Evolutionary conservation across 139 green algal species (phyloP).

Genomic region (Tetradesmus obliquus): DNA sequence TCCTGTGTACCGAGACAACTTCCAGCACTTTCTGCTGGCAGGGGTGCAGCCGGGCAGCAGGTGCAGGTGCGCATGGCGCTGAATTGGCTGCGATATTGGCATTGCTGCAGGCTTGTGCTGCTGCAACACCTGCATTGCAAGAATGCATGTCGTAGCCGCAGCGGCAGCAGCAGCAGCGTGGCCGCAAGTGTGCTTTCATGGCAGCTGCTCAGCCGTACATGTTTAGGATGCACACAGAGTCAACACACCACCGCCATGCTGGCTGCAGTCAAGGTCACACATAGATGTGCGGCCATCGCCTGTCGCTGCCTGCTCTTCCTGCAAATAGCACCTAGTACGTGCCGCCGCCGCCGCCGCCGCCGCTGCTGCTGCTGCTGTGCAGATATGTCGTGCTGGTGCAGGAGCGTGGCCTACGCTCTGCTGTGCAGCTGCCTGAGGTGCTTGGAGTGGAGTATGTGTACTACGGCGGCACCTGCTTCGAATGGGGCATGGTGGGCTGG

Average conservation of each 20-base stretch:
- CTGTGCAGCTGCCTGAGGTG: not conserved
- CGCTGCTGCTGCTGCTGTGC: not conserved
- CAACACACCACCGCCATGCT: no score
- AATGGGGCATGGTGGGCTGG: slow-evolving; percentile 43
- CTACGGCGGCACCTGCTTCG: slow-evolving; percentile 17
- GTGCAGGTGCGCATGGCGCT: not conserved
- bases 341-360: no score
- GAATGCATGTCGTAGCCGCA: not conserved
- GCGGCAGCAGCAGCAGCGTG: no score
- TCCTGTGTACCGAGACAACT: slow-evolving; percentile 16
- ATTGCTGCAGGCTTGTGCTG: no score
- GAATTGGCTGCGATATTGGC: no score
- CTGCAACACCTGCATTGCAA: not conserved
- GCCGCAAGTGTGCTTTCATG: no score
- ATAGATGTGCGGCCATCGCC: no score
- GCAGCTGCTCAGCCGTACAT: no score
- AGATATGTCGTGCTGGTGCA: slow-evolving; percentile 21
- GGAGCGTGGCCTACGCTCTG: not conserved
- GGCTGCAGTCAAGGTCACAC: no score
- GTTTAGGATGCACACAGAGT: no score
- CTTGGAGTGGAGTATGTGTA: slow-evolving; percentile 9
- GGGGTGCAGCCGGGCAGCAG: slow-evolving; percentile 22
- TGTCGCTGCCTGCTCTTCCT: no score
- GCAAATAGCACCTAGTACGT: no score
- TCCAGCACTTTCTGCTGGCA: slow-evolving; percentile 20